phyloP scores from a whole-genome alignment of 208 protist genomes.

The Leishmania guyanensis region DNA sequence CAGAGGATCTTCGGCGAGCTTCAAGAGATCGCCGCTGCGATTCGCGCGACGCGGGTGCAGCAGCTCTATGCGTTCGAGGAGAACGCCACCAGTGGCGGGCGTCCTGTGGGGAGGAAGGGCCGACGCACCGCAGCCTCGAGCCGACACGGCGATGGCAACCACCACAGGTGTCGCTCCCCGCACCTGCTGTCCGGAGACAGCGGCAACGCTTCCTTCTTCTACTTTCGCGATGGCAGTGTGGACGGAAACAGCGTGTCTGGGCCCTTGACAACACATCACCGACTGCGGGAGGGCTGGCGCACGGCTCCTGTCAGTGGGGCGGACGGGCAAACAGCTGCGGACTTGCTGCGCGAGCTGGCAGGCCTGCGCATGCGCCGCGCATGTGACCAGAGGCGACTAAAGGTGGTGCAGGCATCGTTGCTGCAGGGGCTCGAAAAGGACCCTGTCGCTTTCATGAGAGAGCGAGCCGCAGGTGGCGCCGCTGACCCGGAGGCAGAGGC shows the following conservation, averaged over 20 bases:
- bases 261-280: neutral
- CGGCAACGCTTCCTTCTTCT: neutral
- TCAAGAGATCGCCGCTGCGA: slow-evolving; percentile 32
- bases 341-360: slow-evolving; percentile 34
- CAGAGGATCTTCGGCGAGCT: slow-evolving; percentile 34
- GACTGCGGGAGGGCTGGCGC: slow-evolving; percentile 25
- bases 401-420: slow-evolving; percentile 7
- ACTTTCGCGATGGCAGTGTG: neutral
- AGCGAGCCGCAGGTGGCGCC: neutral
- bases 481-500: neutral
- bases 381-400: slow-evolving; percentile 27
- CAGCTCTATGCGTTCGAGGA: slow-evolving; percentile 23
- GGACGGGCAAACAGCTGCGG: slow-evolving; percentile 14
- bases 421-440: neutral
- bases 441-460: neutral
- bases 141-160: neutral
- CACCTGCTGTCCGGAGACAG: neutral
- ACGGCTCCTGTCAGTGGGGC: slow-evolving; percentile 13
- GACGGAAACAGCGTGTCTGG: neutral
- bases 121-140: neutral
- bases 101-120: neutral
- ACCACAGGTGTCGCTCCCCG: neutral
- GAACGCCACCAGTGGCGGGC: neutral
- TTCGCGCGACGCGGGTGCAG: slow-evolving; percentile 31
- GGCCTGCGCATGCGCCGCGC: slow-evolving; percentile 39